Evolutionary conservation across 176 grass and related monocot species (phyloP), one percentile per base, ranked within the genome.

Genomic region (Aegilops bicornis): DNA sequence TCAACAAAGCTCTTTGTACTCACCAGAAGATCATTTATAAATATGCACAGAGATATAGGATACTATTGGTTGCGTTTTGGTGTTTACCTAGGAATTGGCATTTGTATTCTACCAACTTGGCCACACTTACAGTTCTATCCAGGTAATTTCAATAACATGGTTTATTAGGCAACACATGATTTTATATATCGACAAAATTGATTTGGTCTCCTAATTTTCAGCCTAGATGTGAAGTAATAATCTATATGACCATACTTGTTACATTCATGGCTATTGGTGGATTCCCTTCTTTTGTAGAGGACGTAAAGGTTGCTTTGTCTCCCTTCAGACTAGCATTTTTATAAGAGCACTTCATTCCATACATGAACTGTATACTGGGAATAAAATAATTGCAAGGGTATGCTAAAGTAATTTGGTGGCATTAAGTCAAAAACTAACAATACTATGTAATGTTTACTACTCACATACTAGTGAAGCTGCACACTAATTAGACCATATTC

Each of bases 21-120:
- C 37, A 89, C 72, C 10, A 91, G 39, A 69, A 91, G 90, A 42
- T 91, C 90, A 27, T 91, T 91, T 31, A 0, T 91, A 37, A 37
- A 37, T 37, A 37, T 37, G 36, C 36, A 37, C 36, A 37, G 36
- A 37, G 36, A 37, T 6, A 74, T 91, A n/a, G 89, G 86, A 35
- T 91, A 91, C 8, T 91, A 91, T 56, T 91, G 90, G 90, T 81
- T 91, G 81, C 86, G 90, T 58, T 78, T 91, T 63, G 90, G 71
- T 9, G 13, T 88, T 30, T 91, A 82, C 42, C 1, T 88, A 6
- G 82, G 64, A 16, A 78, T 88, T 20, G 69, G 90, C 25, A 2
- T 82, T 70, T 91, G 90, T 88, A 23, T 91, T 85, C 71, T 85
- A 88, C 64, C 63, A 91, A 77, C 15, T 91, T 73, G 90, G 86